Evolutionary conservation across 1,284 basidiomycete species (phyloP).

Genomic region (Ustilago shanxiensis): DNA sequence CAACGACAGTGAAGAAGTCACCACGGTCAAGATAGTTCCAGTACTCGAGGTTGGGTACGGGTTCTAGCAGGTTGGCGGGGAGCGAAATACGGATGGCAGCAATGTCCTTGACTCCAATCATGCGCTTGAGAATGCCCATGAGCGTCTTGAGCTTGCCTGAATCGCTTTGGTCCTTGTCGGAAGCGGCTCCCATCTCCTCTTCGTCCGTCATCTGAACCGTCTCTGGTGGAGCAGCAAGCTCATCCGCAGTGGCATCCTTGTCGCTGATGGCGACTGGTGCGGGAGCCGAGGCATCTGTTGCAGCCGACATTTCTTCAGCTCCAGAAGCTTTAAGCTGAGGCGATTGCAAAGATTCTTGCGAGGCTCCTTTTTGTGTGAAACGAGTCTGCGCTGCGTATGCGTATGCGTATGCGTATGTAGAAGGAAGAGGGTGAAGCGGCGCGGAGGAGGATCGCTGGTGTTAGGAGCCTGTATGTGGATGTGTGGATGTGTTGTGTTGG

Average conservation of each 20-base stretch:
- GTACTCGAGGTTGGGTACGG: constrained; percentile 68
- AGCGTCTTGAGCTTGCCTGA: constrained; percentile 66
- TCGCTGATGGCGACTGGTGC: constrained; percentile 29
- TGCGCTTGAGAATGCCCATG: constrained; percentile 64
- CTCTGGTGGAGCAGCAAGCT: constrained; percentile 57
- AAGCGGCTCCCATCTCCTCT: constrained; percentile 60
- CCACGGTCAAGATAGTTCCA: constrained; percentile 89
- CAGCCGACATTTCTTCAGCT: constrained; percentile 22
- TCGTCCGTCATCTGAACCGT: constrained; percentile 62
- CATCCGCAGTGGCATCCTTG: constrained; percentile 56
- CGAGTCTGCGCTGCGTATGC: not conserved
- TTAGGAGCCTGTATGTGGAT: not conserved
- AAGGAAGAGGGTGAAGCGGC: not conserved
- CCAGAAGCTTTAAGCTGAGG: not conserved
- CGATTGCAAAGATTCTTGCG: too few relatives aligned
- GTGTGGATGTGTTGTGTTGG: not conserved
- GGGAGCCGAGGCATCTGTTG: constrained; percentile 20
- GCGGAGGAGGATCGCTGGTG: not conserved
- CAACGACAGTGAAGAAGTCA: constrained; percentile 86
- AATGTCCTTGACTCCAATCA: constrained; percentile 68
- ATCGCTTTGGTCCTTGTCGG: constrained; percentile 61
- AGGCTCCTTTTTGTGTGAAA: too few relatives aligned
- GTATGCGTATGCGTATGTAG: not conserved
- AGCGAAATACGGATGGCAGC: constrained; percentile 67
- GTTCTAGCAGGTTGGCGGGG: constrained; percentile 67